A percentile compares a stretch with the other conserved stretches of the same genome.
Conservation (phyloP, 306 rosid genomes). For the Vicia sativa region DNA sequence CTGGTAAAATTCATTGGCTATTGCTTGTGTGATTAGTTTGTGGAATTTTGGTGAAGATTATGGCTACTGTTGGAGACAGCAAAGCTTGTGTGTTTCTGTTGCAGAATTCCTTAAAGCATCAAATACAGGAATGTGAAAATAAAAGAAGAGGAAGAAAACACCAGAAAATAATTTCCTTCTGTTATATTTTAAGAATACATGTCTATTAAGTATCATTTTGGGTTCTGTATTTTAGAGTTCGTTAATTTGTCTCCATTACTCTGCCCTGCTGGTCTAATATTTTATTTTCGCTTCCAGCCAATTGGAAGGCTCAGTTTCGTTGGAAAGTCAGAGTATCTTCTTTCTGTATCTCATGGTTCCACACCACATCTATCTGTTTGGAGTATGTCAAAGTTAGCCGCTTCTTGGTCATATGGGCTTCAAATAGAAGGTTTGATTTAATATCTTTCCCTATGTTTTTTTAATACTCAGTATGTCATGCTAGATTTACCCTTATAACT, state of each 20-base stretch:
- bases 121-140: background rate
- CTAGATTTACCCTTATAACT: slow-evolving; percentile 17
- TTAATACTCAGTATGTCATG: background rate
- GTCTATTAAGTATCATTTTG: slow-evolving; percentile 9
- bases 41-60: slow-evolving; percentile 19
- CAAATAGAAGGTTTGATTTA: slow-evolving; percentile 74
- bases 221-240: slow-evolving; percentile 18
- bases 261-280: background rate
- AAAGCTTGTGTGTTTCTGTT: background rate
- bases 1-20: background rate
- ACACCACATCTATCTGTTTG: slow-evolving; percentile 74
- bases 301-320: slow-evolving; percentile 67
- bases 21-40: slow-evolving; percentile 19
- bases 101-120: slow-evolving; percentile 30
- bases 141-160: background rate
- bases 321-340: slow-evolving; percentile 78
- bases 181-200: slow-evolving; percentile 20
- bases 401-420: slow-evolving; percentile 85
- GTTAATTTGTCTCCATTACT: background rate
- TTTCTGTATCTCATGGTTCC: slow-evolving; percentile 72
- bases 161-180: slow-evolving; percentile 4
- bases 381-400: slow-evolving; percentile 66
- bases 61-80: slow-evolving; percentile 14
- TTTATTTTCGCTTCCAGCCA: slow-evolving; percentile 54
- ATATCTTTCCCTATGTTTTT: slow-evolving; percentile 19